Percentiles rank a stretch among this genome's conserved stretches.
Conservation (phyloP, 2,329 filamentous ascomycete genomes). For the Curvularia sp. region DNA sequence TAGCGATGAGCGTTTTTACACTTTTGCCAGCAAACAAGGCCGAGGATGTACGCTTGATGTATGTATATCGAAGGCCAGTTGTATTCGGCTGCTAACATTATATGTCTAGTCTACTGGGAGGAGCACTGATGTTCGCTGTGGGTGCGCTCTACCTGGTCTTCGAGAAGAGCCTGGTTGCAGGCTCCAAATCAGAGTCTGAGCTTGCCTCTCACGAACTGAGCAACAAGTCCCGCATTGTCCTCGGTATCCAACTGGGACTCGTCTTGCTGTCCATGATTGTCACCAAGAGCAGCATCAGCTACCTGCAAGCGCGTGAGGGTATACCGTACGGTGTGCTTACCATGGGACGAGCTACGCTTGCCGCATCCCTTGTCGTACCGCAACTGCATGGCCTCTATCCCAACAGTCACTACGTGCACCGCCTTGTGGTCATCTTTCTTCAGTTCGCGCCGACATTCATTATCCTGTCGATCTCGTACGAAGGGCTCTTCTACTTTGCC, state of each 20-base stretch:
- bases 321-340: constrained; percentile 87
- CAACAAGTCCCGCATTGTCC: constrained; percentile 63
- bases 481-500: constrained; percentile 92
- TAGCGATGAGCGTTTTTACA: constrained; percentile 89
- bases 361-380: constrained; percentile 77
- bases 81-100: constrained; percentile 14
- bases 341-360: constrained; percentile 81
- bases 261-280: constrained; percentile 82
- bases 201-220: constrained; percentile 47
- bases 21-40: constrained; percentile 84
- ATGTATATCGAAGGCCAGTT: constrained; percentile 38
- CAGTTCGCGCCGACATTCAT: constrained; percentile 93
- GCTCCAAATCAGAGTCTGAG: constrained; percentile 47
- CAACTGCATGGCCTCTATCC: constrained; percentile 80
- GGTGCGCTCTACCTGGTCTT: constrained; percentile 81
- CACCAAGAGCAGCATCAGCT: constrained; percentile 83
- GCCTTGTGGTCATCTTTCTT: constrained; percentile 86
- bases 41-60: constrained; percentile 79
- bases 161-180: constrained; percentile 68
- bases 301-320: constrained; percentile 82
- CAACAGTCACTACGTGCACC: constrained; percentile 88
- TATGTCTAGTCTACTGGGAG: constrained; percentile 70
- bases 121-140: constrained; percentile 75
- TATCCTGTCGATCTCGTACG: constrained; percentile 95
- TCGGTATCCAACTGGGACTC: constrained; percentile 78